Base-by-base conservation (phyloP, 306 rosid species). In the Mimosa bimucronata region DNA sequence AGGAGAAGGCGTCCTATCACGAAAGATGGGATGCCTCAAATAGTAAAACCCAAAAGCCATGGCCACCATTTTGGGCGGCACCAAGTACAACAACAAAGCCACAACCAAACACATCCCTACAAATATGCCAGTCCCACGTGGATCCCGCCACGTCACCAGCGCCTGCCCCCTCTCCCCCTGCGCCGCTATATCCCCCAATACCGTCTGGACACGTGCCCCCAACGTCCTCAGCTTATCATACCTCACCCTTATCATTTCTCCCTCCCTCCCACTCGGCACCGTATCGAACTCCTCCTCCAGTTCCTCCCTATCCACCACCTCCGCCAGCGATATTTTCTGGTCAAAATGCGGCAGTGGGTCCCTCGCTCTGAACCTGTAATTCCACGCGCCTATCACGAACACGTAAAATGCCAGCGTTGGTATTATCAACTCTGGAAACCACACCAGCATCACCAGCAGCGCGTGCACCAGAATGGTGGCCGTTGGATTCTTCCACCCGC, bases 101-200 rank as follows among this genome's bases (percentile, higher is more conserved):
- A 90, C 94, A 3, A 81, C 70, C 30, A 92, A 90, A 28, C 98
- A 94, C 73, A 92, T 9, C 26, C 85, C 91, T 0, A 92, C 76
- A 71, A 95, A 95, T 3, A 95, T 86, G 30, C 97, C 97, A 0
- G 92, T 95, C 12, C 95, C 97, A 5, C 90, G 87, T 38, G 97
- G 98, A 55, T 95, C 98, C 0, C 92, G 81, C 98, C 98, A 95
- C n/a, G 97, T 95, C 77, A 95, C 97, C 79, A 95, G 48, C 0
- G 98, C 92, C 3, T 94, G 97, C 80, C 90, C 68, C 0, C 98
- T 82, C 81, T 94, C 98, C 0, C 95, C 94, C 34, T 90, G 98
- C 18, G 97, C 77, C 0, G 98, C 97, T 7, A 90, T 65, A 55
- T 92, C 97, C 0, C 97, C 98, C 50, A 94, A 31, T 25, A 85